Conservation (phyloP, 331 rosid genomes). For the Arachis monticola region DNA sequence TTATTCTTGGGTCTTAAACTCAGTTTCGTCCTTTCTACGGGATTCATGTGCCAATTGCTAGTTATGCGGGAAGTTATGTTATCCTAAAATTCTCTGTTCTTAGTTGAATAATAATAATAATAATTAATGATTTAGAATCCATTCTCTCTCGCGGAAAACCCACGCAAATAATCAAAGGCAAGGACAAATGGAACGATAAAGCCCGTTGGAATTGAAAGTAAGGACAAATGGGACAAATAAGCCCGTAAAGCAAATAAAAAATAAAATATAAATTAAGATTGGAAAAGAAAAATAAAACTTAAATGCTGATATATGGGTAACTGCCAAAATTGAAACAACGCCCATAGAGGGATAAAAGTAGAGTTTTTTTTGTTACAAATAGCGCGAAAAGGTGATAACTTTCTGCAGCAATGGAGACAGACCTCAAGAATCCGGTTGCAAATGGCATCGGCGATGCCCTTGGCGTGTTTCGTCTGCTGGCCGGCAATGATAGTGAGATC, state of each 20-base stretch:
- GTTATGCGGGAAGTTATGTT: not conserved
- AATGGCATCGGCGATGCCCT: too few relatives aligned
- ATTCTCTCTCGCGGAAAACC: not conserved
- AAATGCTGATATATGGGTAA: too few relatives aligned
- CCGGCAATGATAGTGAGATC: too few relatives aligned
- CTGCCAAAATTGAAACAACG: too few relatives aligned
- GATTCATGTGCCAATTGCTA: not conserved
- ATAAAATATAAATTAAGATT: not conserved
- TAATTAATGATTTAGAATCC: constrained; percentile 15
- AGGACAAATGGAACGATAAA: not conserved
- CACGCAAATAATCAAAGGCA: not conserved
- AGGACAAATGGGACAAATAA: too few relatives aligned
- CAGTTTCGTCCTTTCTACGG: constrained; percentile 21
- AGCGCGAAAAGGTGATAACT: too few relatives aligned
- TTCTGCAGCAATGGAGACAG: too few relatives aligned
- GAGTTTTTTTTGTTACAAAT: too few relatives aligned
- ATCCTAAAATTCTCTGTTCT: not conserved
- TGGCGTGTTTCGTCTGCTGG: too few relatives aligned
- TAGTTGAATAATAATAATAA: not conserved
- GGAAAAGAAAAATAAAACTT: too few relatives aligned
- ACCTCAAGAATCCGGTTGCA: too few relatives aligned
- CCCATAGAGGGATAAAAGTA: too few relatives aligned
- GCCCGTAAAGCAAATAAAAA: not conserved
- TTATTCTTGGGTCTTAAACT: not conserved
- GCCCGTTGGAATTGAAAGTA: not conserved